Evolutionary conservation across 1,139 yeast species (phyloP).

Genomic region (Magnusiomyces suaveolens): DNA sequence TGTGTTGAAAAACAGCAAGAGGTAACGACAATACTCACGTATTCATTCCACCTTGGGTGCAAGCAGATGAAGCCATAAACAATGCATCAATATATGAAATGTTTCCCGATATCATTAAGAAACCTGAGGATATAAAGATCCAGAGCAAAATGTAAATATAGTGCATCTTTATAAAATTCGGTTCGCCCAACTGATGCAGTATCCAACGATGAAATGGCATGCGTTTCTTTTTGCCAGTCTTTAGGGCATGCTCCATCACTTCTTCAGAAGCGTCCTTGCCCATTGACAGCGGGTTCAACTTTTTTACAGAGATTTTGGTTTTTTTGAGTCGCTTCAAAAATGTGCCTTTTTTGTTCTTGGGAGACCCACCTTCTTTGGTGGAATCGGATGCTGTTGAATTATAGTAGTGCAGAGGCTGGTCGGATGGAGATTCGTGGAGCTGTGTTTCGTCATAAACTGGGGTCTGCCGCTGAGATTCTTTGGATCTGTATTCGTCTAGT

Average conservation of each 20-base stretch:
- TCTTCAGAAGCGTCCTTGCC: background rate
- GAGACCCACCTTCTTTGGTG: too few species aligned
- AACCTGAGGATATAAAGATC: slow-evolving; percentile 32
- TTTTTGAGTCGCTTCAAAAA: background rate
- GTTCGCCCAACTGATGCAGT: slow-evolving; percentile 3
- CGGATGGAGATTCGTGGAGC: too few species aligned
- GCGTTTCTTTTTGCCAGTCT: background rate
- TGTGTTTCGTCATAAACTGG: background rate
- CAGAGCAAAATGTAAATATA: slow-evolving; percentile 9
- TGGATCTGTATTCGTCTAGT: background rate
- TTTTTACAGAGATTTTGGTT: background rate
- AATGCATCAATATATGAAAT: slow-evolving; percentile 69
- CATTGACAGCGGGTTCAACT: background rate
- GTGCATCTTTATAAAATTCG: slow-evolving; percentile 12
- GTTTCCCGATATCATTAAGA: slow-evolving; percentile 37
- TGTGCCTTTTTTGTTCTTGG: too few species aligned
- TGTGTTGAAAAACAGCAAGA: background rate
- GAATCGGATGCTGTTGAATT: too few species aligned
- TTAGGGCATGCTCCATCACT: background rate
- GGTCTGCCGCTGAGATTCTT: background rate
- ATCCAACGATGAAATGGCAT: slow-evolving; percentile 7
- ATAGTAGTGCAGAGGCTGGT: too few species aligned
- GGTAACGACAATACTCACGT: slow-evolving; percentile 30
- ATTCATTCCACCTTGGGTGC: slow-evolving; percentile 89
- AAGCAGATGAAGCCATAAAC: slow-evolving; percentile 63